Conservation (phyloP, 2,329 filamentous ascomycete species). For the Dactylellina drechsleri region DNA sequence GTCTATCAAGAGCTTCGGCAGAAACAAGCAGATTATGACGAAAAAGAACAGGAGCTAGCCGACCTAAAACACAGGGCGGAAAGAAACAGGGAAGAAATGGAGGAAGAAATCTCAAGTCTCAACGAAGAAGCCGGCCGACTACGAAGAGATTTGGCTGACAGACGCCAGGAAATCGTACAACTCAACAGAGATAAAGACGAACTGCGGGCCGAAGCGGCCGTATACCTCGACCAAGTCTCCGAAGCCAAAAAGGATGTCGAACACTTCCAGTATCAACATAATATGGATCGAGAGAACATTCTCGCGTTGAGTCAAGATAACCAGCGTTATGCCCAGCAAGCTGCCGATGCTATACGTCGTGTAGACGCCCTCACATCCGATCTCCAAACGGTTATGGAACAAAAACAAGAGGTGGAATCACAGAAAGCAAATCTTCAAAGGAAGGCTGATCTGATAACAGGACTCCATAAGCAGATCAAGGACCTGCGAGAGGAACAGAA, state of each 20-base stretch:
- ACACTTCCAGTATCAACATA: constrained; percentile 38
- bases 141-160: constrained; percentile 19
- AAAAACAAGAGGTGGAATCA: constrained; percentile 42
- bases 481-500: constrained; percentile 45
- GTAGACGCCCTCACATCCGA: constrained; percentile 49
- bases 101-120: constrained; percentile 43
- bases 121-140: constrained; percentile 30
- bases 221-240: constrained; percentile 48
- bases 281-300: constrained; percentile 42
- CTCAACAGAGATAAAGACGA: constrained; percentile 52
- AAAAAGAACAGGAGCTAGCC: constrained; percentile 52
- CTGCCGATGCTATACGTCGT: constrained; percentile 42
- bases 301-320: constrained; percentile 37
- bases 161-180: constrained; percentile 33
- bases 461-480: constrained; percentile 52
- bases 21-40: constrained; percentile 39
- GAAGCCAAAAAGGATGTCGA: constrained; percentile 45
- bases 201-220: constrained; percentile 45
- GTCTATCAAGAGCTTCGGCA: constrained; percentile 41
- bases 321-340: constrained; percentile 47
- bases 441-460: constrained; percentile 50
- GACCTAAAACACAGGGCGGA: constrained; percentile 37
- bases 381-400: constrained; percentile 48
- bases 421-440: constrained; percentile 31
- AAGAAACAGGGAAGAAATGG: constrained; percentile 44